phyloP scores from a whole-genome alignment of 75 land plant species.

The Pinus tabuliformis region DNA sequence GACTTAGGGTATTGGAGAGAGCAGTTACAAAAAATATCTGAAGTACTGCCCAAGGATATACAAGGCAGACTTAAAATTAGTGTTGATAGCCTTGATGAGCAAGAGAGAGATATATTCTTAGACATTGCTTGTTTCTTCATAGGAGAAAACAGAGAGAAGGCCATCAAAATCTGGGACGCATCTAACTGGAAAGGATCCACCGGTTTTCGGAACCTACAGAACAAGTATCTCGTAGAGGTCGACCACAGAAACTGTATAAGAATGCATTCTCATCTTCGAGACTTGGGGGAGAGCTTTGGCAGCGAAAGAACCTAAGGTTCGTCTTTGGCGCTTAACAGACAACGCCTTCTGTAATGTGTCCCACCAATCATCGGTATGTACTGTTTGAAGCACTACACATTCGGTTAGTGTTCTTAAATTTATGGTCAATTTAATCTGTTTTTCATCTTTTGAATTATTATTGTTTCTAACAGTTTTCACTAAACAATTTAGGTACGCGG shows the following conservation, averaged over 20 bases:
- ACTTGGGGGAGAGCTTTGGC: background rate
- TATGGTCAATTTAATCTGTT: too few relatives aligned
- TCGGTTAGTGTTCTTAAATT: too few relatives aligned
- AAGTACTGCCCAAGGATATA: background rate
- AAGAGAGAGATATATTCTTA: background rate
- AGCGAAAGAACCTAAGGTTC: too few relatives aligned
- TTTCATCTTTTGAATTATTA: too few relatives aligned
- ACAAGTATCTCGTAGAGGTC: background rate
- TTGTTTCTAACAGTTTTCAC: too few relatives aligned
- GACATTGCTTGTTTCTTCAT: conserved; percentile 6
- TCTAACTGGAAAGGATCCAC: background rate
- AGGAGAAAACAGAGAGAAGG: background rate
- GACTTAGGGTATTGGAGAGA: background rate
- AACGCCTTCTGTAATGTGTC: too few relatives aligned
- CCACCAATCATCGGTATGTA: too few relatives aligned
- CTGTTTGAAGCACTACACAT: too few relatives aligned
- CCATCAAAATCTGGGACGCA: background rate
- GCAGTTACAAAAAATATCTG: background rate
- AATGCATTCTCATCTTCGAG: background rate
- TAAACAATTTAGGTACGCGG: too few relatives aligned
- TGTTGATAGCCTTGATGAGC: background rate
- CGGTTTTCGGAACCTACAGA: background rate
- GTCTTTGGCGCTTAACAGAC: too few relatives aligned
- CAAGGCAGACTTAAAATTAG: background rate
- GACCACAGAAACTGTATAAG: background rate